Base-by-base conservation (phyloP, 225 moss, liverwort and hornwort species). In the Lunularia cruciata region DNA sequence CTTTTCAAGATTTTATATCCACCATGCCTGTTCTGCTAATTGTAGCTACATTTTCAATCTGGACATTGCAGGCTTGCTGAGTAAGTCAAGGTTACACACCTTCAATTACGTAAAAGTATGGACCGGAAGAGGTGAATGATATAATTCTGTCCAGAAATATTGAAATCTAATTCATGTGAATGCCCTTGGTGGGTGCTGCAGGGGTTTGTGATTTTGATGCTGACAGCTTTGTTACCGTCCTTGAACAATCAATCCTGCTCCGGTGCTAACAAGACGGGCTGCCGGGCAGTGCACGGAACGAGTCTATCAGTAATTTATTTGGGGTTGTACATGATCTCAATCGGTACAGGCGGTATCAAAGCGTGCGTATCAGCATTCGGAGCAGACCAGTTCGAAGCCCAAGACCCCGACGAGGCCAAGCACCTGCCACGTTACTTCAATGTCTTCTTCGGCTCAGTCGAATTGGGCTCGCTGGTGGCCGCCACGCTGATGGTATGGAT, bases 301-400 rank as follows among this genome's bases (percentile, higher is more conserved):
- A 59, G 61, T 35, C 32, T 75, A 30, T 49, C 43, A 19, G 13
- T 45, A 16, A 57, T 75, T n/a, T 75, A 67, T 43, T 12, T 68
- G 11, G 75, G 68, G 15, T 47, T 75, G 4, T 69, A 75, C 37
- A 43, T 61, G 13, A 51, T 60, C 9, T 22, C 75, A 7, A 36
- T 75, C 20, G 75, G 75, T 20, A 59, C 69, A 8, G 68, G 69
- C 16, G 75, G 75, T 2, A 48, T 69, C 35, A 69, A 62, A 45
- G 58, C 75, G 0, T 62, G 58, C 18, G 69, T 75, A 6, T 47
- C 75, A n/a, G 59, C 75, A 20, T 69, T 75, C 43, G 75, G 75
- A 14, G 69, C 68, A 4, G 75, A 75, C 52, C 75, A 75, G 60
- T 75, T 75, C 69, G 75, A 75, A 37, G 28, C 13, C 6, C 1